Evolutionary conservation across 768 basidiomycete genomes (phyloP).

Genomic region (Hygrophorus russula): DNA sequence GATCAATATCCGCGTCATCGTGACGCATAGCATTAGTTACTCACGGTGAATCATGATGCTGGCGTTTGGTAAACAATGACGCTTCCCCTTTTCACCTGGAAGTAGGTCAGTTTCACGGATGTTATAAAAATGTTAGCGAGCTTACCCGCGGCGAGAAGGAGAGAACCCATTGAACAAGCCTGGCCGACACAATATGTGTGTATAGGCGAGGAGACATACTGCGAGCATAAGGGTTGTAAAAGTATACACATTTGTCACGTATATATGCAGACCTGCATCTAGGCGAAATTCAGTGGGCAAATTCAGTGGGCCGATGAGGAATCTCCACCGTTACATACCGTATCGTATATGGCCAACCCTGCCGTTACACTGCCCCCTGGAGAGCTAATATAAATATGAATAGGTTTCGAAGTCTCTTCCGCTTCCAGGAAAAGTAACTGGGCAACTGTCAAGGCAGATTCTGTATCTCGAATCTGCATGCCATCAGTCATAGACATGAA

Average conservation of each 20-base stretch:
- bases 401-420: slow-evolving; percentile 88
- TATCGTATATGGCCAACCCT: slow-evolving; percentile 95
- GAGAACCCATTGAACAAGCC: slow-evolving; percentile 93
- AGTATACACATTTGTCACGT: background rate
- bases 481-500: slow-evolving; percentile 7
- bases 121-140: background rate
- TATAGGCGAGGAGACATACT: slow-evolving; percentile 92
- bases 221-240: slow-evolving; percentile 14
- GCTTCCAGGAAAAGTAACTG: slow-evolving; percentile 95
- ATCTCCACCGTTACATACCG: slow-evolving; percentile 39
- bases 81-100: slow-evolving; percentile 61
- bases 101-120: background rate
- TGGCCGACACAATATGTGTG: slow-evolving; percentile 95
- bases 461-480: slow-evolving; percentile 74
- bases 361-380: slow-evolving; percentile 95
- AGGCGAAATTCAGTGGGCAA: slow-evolving; percentile 9
- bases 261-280: slow-evolving; percentile 56
- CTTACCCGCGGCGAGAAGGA: slow-evolving; percentile 76
- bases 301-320: background rate
- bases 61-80: slow-evolving; percentile 86
- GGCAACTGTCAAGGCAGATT: slow-evolving; percentile 80
- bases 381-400: slow-evolving; percentile 94
- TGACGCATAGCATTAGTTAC: slow-evolving; percentile 9
- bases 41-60: slow-evolving; percentile 98
- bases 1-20: slow-evolving; percentile 2